A percentile compares a stretch with the other conserved stretches of the same genome.
Conservation (phyloP, 1,284 basidiomycete species). For the Fomitopsis palustris region DNA sequence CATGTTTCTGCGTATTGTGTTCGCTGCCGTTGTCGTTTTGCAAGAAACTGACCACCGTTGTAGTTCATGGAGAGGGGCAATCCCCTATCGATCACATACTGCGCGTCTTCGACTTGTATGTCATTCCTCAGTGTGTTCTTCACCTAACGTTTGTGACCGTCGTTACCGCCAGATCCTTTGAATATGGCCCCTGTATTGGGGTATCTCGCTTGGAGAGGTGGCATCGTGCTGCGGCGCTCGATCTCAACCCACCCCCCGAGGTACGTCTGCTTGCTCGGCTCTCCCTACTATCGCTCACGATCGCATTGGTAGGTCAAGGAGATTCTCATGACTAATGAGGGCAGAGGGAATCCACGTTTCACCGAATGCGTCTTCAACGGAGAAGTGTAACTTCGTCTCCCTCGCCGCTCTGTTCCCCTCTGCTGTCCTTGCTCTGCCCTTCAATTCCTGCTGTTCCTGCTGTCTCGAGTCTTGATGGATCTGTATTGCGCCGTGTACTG, state of each 20-base stretch:
- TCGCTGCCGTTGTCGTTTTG: not conserved
- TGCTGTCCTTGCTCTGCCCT: not conserved
- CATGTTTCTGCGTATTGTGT: no score
- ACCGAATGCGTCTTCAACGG: constrained; percentile 48
- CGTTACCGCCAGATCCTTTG: constrained; percentile 71
- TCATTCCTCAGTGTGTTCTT: no score
- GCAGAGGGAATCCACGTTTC: constrained; percentile 40
- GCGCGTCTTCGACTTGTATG: constrained; percentile 76
- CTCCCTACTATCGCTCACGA: not conserved
- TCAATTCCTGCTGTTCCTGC: not conserved
- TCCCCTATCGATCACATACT: constrained; percentile 70
- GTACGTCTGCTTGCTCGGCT: constrained; percentile 37
- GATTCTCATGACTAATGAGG: constrained; percentile 63
- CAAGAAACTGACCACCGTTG: not conserved
- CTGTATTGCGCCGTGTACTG: not conserved
- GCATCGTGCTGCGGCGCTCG: constrained; percentile 81
- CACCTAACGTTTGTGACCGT: no score
- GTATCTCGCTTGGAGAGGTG: constrained; percentile 83
- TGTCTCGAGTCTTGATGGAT: not conserved
- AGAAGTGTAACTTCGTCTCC: constrained; percentile 31
- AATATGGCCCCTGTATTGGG: constrained; percentile 86
- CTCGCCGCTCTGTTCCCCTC: not conserved
- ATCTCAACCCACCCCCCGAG: constrained; percentile 81
- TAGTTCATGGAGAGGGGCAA: constrained; percentile 63
- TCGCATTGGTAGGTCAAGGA: constrained; percentile 56